Evolutionary conservation across 2,329 filamentous ascomycete genomes (phyloP), one percentile per base, ranked within the genome.

Genomic region (Phialophora verrucosa): DNA sequence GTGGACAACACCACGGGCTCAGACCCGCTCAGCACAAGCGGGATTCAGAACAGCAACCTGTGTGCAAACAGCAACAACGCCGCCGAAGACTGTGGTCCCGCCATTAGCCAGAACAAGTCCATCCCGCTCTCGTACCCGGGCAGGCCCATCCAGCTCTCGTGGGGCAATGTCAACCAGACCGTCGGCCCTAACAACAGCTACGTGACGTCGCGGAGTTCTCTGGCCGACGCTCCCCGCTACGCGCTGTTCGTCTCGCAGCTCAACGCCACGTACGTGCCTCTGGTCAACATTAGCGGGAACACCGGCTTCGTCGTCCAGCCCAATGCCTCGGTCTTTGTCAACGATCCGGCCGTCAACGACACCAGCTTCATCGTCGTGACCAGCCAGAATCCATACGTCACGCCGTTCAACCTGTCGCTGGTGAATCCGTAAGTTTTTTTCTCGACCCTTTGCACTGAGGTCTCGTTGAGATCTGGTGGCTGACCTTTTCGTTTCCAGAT

Each of bases 161-260:
- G 91, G 91, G 91, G 95, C 29, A 78, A 75, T 0, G 89, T 91
- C 0, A 91, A 91, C 0, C 78, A 85, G 71, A 73, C 84, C 0
- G 84, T 94, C 2, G 92, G 92, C 0, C 92, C 92, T 0, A 94
- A 96, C 78, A 92, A 92, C 80, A 91, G 87, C 74, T 96, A 96
- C 75, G 79, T 92, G 57, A 94, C 92, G n/a, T 27, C 65, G 14
- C 65, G 68, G 0, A 81, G 82, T 0, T 82, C 84, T 0, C 71
- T 74, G 20, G 90, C 89, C 0, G 83, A 83, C 1, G 72, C 76
- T 3, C 89, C 92, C 0, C 78, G 80, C 64, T 96, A 85, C 70
- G 91, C 91, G 0, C 85, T 87, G 0, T 96, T 91, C 91, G 89
- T 91, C 1, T 85, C 84, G 0, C 92, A 95, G 81, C 81, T 95